Base-by-base conservation (phyloP, 2,329 filamentous ascomycete genomes). In the Beauveria medogensis region DNA sequence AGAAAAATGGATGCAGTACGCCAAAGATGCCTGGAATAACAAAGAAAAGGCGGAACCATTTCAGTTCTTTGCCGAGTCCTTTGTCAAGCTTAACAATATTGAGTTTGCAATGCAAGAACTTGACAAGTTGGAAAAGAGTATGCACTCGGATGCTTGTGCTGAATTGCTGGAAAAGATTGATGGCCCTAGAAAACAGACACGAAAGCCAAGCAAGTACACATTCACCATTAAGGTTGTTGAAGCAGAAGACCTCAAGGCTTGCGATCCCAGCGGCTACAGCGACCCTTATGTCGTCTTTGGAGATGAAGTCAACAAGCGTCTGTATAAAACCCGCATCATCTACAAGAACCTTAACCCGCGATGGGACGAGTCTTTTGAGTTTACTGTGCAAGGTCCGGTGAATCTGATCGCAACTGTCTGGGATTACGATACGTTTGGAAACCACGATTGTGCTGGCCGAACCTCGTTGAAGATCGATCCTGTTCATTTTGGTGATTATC, bases 181-280 rank as follows among this genome's bases (percentile, higher is more conserved):
- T 28, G 90, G 90, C 9, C 87, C 90, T 1, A 80, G 84, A 58
- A 85, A 86, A 69, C 78, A 80, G 63, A 71, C 76, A 60, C 86
- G 86, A 67, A 88, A 86, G 68, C 85, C 88, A 47, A 89, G 86
- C 64, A 97, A 95, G 71, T 97, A 96, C 71, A 92, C 97, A 60
- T 99, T 99, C 75, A 97, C 94, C 0, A 92, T 99, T 75, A 99
- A 99, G 77, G 92, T 99, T 62, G 92, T 99, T 28, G 94, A 99
- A 74, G 94, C 91, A 9, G 94, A 99, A 75, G 94, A 99, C 69
- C 80, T 99, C 67, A 97, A 97, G 75, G 91, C 94, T n/a, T 97
- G 94, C 71, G 94, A 99, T 73, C 87, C 96, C 67, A 95, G 90
- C 68, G 94, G 94, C 41, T 85, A 89, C 65, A 97, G 93, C 71